Evolutionary conservation across 2,329 filamentous ascomycete genomes (phyloP), one percentile per base, ranked within the genome.

Genomic region (Meredithiella fracta): DNA sequence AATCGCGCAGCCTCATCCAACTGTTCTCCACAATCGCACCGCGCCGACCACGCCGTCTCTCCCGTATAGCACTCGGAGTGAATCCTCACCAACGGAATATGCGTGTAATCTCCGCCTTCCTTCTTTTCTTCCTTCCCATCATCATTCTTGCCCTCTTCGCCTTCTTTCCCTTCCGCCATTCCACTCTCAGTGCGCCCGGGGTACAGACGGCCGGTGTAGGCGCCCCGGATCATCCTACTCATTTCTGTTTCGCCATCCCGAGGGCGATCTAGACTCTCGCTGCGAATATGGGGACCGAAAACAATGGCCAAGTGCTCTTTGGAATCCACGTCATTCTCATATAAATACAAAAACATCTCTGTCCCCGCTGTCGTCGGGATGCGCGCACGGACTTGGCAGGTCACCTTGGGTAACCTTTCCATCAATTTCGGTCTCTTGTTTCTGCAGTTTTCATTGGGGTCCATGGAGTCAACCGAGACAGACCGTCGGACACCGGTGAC

Each of bases 11-110:
- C 92, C 71, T 98, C 92, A 67, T 98, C 92, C 1, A 98, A 77
- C 67, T 98, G 92, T 70, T 98, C 92, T 57, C 92, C 92, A 67
- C 92, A 98, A 70, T 98, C 92, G 71, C 92, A 98, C 26, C 92
- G 82, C 37, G 92, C 91, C 6, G 90, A 96, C 92, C 92, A 97
- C 1, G 94, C 92, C 0, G 92, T 98, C 73, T 98, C 92, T 58
- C 92, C 92, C 0, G 92, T 98, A 69, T 98, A 98, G 71, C 92
- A 98, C 69, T 98, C 92, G 2, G 87, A 94, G 68, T 98, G 92
- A 65, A 98, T 98, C 57, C 92, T 79, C 50, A 98, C 91, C 40
- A 98, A 73, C 0, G 92, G 87, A 14, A 61, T 40, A 15, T 23
- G 50, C 17, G 50, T 34, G 5, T 11, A 5, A 34, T 34, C 29